Percentiles rank a stretch among this genome's conserved stretches.
Conservation (phyloP, 2,329 filamentous ascomycete species). For the Beauveria sp. region DNA sequence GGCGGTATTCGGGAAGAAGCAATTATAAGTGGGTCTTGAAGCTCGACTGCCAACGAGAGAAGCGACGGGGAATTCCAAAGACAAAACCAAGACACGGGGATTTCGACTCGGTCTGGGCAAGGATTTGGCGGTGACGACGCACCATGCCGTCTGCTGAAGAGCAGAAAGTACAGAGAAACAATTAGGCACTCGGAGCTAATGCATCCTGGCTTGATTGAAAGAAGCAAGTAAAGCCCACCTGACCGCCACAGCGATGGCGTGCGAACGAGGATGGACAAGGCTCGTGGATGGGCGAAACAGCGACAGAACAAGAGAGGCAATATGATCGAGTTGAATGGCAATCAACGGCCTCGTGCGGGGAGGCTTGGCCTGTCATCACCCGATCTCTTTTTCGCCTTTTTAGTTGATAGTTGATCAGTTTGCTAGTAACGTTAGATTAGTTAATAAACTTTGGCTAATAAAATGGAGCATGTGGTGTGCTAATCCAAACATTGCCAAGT, state of each 20-base stretch:
- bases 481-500: background rate
- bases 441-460: no score
- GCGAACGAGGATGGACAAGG: background rate
- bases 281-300: background rate
- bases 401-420: background rate
- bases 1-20: background rate
- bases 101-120: background rate
- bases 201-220: background rate
- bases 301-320: background rate
- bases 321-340: no score
- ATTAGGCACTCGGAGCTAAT: background rate
- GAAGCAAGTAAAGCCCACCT: background rate
- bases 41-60: no score
- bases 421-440: no score
- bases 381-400: background rate
- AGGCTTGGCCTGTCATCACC: background rate
- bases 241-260: background rate
- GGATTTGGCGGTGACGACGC: slow-evolving; percentile 2
- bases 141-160: slow-evolving; percentile 9
- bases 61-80: background rate
- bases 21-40: background rate
- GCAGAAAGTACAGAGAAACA: background rate
- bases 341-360: background rate
- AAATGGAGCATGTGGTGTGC: no score
- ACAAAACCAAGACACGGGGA: background rate